Percentiles rank a stretch among this genome's conserved stretches.
phyloP scores from a whole-genome alignment of 2,329 filamentous ascomycete species.

The Sphaerulina populicola region DNA sequence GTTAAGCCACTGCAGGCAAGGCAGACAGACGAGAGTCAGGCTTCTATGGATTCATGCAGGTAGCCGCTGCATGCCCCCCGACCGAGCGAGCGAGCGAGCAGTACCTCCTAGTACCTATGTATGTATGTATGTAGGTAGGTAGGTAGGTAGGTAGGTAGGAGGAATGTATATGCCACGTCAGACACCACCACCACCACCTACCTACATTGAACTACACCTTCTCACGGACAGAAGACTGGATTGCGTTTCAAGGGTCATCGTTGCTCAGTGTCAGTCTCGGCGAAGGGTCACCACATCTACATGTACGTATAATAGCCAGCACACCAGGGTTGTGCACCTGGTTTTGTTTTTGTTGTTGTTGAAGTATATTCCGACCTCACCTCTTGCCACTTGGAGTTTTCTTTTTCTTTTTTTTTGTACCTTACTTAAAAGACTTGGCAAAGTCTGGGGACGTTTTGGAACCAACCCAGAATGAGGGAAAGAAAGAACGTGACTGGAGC shows the following conservation, averaged over 20 bases:
- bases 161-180: constrained; percentile 5
- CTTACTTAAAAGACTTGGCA: background rate
- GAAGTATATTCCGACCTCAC: background rate
- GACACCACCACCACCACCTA: background rate
- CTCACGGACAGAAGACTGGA: background rate
- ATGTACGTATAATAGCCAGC: background rate
- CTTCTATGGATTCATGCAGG: background rate
- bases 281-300: too few species aligned
- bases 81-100: too few species aligned
- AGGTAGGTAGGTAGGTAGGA: too few species aligned
- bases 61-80: background rate
- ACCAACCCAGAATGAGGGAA: too few species aligned
- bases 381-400: background rate
- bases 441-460: too few species aligned
- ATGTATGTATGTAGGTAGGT: too few species aligned
- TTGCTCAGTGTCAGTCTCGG: background rate
- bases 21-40: background rate
- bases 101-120: too few species aligned
- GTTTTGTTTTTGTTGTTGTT: background rate
- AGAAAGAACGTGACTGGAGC: too few species aligned
- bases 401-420: background rate
- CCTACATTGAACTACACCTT: too few species aligned
- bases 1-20: too few species aligned
- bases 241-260: background rate
- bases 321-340: background rate